Percentiles rank a stretch among this genome's conserved stretches.
These are phyloP conservation scores for Lignosus rhinocerotis DNA, from an alignment of 1,284 basidiomycete genomes.

Conservation along the genomic window DNA sequence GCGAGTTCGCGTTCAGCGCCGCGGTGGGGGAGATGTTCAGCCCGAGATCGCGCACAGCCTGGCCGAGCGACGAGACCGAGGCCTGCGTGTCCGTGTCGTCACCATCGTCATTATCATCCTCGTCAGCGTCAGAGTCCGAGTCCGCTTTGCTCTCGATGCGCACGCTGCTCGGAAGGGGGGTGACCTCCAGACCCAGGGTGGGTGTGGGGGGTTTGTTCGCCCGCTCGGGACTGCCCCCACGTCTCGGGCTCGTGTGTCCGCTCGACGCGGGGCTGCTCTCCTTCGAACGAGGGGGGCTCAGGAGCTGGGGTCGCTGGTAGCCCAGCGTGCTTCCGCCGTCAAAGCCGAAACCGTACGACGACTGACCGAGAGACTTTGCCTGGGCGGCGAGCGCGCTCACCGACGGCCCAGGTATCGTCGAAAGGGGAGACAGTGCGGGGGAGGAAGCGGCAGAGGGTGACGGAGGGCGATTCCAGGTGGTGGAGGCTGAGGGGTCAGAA, in stretches of 20 bases:
- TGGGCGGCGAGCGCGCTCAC: constrained; percentile 13
- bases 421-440: constrained; percentile 10
- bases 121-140: neutral
- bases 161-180: neutral
- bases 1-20: constrained; percentile 14
- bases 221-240: constrained; percentile 16
- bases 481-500: constrained; percentile 2
- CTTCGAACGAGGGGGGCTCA: constrained; percentile 27
- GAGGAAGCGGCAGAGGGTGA: constrained; percentile 15
- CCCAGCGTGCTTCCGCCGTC: constrained; percentile 7
- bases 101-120: neutral
- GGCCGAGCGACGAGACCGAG: constrained; percentile 17
- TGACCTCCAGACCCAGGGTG: constrained; percentile 7
- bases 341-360: constrained; percentile 17
- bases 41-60: constrained; percentile 20
- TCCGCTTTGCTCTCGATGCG: neutral
- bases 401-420: constrained; percentile 19
- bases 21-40: constrained; percentile 4
- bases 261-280: constrained; percentile 19
- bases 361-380: constrained; percentile 7
- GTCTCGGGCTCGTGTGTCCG: constrained; percentile 17
- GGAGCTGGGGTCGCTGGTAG: constrained; percentile 15
- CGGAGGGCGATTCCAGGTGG: constrained; percentile 8
- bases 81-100: constrained; percentile 7
- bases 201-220: neutral